phyloP scores from a whole-genome alignment of 768 basidiomycete species.

The Hygrophorus pudorinus region DNA sequence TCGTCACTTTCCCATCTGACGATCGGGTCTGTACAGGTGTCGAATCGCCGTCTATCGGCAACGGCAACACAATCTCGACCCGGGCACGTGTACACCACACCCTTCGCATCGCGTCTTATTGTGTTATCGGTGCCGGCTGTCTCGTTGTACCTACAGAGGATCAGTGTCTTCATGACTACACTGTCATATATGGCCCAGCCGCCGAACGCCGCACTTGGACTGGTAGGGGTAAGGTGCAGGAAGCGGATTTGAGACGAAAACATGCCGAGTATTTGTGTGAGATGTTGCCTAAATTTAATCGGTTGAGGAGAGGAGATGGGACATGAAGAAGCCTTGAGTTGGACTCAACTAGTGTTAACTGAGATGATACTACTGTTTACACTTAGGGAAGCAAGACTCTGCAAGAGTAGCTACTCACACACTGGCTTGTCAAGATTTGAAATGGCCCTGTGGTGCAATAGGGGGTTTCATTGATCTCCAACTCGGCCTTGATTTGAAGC shows the following conservation, averaged over 20 bases:
- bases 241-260: constrained; percentile 73
- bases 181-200: constrained; percentile 70
- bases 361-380: too few species aligned
- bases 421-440: too few species aligned
- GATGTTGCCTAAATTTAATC: constrained; percentile 85
- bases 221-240: constrained; percentile 75
- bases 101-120: constrained; percentile 68
- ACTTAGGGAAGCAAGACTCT: too few species aligned
- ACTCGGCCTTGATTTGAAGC: too few species aligned
- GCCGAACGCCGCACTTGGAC: constrained; percentile 77
- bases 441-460: too few species aligned
- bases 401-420: too few species aligned
- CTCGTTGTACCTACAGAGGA: constrained; percentile 71
- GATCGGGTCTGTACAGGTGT: constrained; percentile 45
- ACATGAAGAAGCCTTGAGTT: too few species aligned
- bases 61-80: constrained; percentile 80
- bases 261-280: constrained; percentile 89
- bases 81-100: constrained; percentile 78
- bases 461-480: too few species aligned
- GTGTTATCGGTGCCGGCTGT: constrained; percentile 75
- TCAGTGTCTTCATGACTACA: constrained; percentile 73
- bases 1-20: background rate
- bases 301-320: constrained; percentile 53
- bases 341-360: too few species aligned
- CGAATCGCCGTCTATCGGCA: constrained; percentile 77